Base-by-base conservation (phyloP, 2,329 filamentous ascomycete species). In the Pyrenochaeta sp. region DNA sequence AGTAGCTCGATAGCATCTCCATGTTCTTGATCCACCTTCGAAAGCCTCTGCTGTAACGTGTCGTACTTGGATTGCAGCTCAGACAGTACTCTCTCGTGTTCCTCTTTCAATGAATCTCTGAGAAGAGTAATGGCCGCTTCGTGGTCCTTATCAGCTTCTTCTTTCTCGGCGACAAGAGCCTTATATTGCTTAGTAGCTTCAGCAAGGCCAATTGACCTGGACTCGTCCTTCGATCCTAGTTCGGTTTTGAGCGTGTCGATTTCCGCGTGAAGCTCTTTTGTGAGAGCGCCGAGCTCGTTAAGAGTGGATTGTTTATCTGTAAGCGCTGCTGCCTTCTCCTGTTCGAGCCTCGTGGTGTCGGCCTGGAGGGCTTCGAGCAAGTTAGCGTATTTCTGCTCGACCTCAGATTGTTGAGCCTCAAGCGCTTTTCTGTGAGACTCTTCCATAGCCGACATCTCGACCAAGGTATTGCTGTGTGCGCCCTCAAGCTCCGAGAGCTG, bases 341-440 rank as follows among this genome's bases (percentile, higher is more conserved):
- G 63, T 51, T 75, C 71, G n/a, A 73, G 53, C 25, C 68, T 64
- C 5, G 59, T 60, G 3, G 62, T 40, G 30, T 71, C 69, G 19
- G 53, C 59, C 47, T 75, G 74, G 9, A 75, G 52, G 32, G 66
- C 69, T 48, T 75, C 73, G 1, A 77, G 57, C 2, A 76, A 50
- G 6, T 58, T 66, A 13, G 64, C 67, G 27, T 69, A 74, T 32
- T 73, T 75, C 24, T 71, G 61, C 52, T 75, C 73, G 5, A 76
- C 67, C 32, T 76, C 72, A 1, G 57, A 59, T 43, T 64, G 65
- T 44, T 70, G 72, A 3, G 62, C 39, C 2, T 68, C 62, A 28
- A 76, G 62, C 10, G 65, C 68, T 36, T 69, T 67, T 12, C 55
- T 45, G 28, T 76, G 71, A 8, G 54, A 46, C 34, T 70, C 65